These are phyloP conservation scores for Apiotrichum domesticum DNA, from an alignment of 1,284 basidiomycete genomes.

Conservation along the genomic window DNA sequence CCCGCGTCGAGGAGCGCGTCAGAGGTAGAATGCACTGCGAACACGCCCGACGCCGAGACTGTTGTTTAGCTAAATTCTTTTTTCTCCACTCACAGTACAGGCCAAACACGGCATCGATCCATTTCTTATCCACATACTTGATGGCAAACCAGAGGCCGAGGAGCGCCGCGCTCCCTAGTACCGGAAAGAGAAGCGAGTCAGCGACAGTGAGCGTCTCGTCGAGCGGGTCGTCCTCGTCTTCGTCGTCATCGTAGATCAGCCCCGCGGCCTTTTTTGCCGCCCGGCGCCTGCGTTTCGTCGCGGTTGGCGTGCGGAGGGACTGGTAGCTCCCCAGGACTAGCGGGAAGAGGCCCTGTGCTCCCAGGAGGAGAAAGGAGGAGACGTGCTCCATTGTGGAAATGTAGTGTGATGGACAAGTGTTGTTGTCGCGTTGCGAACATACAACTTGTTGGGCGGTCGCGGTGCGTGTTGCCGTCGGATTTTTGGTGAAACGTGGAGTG, in stretches of 20 bases:
- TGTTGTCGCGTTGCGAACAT: too few species aligned
- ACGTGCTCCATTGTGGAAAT: not conserved
- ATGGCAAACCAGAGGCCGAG: conserved; percentile 35
- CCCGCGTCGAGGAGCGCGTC: conserved; percentile 25
- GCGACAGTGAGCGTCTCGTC: conserved; percentile 41
- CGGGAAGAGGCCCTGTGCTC: conserved; percentile 40
- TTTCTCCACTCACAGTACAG: conserved; percentile 58
- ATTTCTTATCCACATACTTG: conserved; percentile 67
- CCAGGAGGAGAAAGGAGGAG: conserved; percentile 27
- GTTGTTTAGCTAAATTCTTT: not conserved
- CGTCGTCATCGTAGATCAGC: conserved; percentile 30
- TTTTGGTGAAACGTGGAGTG: too few species aligned
- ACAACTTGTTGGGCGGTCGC: too few species aligned
- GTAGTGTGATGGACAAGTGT: too few species aligned
- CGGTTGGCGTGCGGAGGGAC: conserved; percentile 30
- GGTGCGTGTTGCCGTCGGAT: too few species aligned
- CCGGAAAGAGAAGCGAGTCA: conserved; percentile 41
- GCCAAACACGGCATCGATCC: conserved; percentile 56
- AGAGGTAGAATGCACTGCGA: conserved; percentile 43
- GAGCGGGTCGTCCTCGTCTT: conserved; percentile 28
- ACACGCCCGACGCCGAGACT: conserved; percentile 40
- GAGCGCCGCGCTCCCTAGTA: conserved; percentile 41
- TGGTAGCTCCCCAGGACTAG: conserved; percentile 46
- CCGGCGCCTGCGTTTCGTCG: conserved; percentile 3
- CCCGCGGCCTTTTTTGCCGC: conserved; percentile 5